Evolutionary conservation across 2,329 filamentous ascomycete genomes (phyloP).

Genomic region (Corniculantispora saksenae): DNA sequence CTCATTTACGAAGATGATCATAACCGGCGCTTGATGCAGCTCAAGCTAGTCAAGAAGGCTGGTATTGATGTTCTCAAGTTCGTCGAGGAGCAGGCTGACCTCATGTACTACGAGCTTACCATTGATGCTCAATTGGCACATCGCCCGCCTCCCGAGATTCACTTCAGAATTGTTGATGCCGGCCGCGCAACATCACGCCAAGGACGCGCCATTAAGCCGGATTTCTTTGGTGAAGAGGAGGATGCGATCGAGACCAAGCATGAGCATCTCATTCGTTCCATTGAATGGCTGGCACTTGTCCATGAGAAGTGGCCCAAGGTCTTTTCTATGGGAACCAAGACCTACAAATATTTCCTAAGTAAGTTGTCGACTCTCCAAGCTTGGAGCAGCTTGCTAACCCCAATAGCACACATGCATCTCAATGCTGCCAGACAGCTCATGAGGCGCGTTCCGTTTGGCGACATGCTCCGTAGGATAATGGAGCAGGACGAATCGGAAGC

Average conservation of each 20-base stretch:
- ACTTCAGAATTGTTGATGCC: constrained; percentile 54
- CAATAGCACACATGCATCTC: constrained; percentile 50
- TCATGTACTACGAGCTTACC: constrained; percentile 53
- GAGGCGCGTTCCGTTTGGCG: constrained; percentile 51
- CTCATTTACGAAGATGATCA: constrained; percentile 70
- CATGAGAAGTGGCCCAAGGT: constrained; percentile 71
- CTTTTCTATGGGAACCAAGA: constrained; percentile 65
- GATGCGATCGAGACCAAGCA: constrained; percentile 60
- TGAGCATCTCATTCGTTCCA: constrained; percentile 69
- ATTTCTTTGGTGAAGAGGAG: constrained; percentile 68
- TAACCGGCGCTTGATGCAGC: constrained; percentile 65
- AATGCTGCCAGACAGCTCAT: constrained; percentile 56
- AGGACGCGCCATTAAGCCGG: constrained; percentile 65
- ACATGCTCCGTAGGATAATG: constrained; percentile 47
- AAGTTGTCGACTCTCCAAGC: constrained; percentile 43
- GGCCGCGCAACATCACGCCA: constrained; percentile 35
- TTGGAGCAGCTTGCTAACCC: constrained; percentile 10
- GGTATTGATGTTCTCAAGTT: constrained; percentile 73
- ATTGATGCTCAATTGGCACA: constrained; percentile 23
- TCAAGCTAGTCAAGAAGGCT: constrained; percentile 74
- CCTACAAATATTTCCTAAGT: constrained; percentile 86
- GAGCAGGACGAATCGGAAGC: constrained; percentile 37
- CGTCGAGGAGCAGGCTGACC: constrained; percentile 64
- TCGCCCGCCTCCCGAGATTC: constrained; percentile 41
- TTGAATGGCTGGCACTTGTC: constrained; percentile 83